Conservation (phyloP, 495 filamentous ascomycete genomes). For the Massariosphaeria phaeospora region DNA sequence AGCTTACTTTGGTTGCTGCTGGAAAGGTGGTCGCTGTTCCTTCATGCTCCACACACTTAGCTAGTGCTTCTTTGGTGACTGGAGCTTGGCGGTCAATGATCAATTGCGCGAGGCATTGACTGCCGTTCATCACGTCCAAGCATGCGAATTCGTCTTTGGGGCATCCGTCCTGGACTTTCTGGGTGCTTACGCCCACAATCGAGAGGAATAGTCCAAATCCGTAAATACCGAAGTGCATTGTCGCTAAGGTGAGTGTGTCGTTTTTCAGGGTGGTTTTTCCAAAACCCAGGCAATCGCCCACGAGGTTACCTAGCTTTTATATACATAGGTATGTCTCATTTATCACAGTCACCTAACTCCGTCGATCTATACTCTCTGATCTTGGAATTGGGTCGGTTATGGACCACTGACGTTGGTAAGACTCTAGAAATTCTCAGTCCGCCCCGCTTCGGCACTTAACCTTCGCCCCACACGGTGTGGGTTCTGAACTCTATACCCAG, state of each 20-base stretch:
- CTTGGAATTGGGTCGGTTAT: too few relatives aligned
- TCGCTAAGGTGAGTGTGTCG: background rate
- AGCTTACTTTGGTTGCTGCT: conserved; percentile 37
- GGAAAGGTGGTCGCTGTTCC: conserved; percentile 37
- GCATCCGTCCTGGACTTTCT: conserved; percentile 32
- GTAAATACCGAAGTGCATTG: background rate
- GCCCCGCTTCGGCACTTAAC: background rate
- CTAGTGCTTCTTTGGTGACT: conserved; percentile 32
- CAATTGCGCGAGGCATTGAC: conserved; percentile 38
- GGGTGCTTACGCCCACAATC: conserved; percentile 13
- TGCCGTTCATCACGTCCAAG: conserved; percentile 39
- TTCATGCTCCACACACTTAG: conserved; percentile 38
- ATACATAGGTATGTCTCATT: background rate
- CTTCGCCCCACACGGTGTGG: conserved; percentile 2
- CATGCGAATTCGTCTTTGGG: conserved; percentile 39
- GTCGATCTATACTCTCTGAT: background rate
- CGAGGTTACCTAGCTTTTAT: background rate
- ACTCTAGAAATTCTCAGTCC: background rate
- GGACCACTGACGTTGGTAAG: too few relatives aligned
- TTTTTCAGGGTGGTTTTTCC: background rate
- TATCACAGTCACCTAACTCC: background rate
- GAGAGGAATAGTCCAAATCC: conserved; percentile 23
- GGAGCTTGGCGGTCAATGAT: conserved; percentile 8
- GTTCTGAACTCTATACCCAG: too few relatives aligned
- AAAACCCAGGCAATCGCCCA: background rate